These are phyloP conservation scores for Prunus mume DNA, from an alignment of 306 rosid species.

Conservation along the genomic window DNA sequence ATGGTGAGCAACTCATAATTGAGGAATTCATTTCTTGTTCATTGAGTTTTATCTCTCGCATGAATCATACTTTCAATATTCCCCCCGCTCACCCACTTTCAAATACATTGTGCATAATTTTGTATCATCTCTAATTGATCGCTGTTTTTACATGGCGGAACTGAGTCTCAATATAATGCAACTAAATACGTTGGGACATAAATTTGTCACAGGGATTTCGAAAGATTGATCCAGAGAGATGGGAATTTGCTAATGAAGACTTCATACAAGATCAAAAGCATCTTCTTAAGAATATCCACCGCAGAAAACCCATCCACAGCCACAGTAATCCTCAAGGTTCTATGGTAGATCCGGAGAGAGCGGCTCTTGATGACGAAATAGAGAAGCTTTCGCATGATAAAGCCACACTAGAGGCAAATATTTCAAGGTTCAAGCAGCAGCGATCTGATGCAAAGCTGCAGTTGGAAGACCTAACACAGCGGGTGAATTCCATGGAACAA, in stretches of 20 bases:
- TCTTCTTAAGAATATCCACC: constrained; percentile 89
- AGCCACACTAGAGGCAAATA: constrained; percentile 59
- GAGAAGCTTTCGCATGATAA: constrained; percentile 72
- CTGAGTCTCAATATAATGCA: background rate
- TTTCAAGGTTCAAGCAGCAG: constrained; percentile 56
- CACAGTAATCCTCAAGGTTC: constrained; percentile 93
- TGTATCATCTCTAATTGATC: background rate
- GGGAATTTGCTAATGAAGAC: constrained; percentile 98
- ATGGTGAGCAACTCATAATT: background rate
- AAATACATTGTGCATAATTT: background rate
- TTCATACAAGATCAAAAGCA: constrained; percentile 87
- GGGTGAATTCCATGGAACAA: constrained; percentile 57
- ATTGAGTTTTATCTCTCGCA: background rate
- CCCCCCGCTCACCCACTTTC: background rate
- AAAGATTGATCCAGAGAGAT: constrained; percentile 83
- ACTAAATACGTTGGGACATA: background rate
- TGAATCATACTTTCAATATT: background rate
- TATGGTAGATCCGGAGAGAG: constrained; percentile 73
- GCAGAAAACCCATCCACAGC: constrained; percentile 97
- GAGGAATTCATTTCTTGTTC: background rate
- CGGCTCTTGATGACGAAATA: constrained; percentile 80
- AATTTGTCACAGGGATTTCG: constrained; percentile 73
- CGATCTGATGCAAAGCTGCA: constrained; percentile 53
- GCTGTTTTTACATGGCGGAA: background rate
- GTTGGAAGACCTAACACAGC: constrained; percentile 52